Conservation (phyloP, 345 rosid genomes). For the Arabidopsis arenosa region DNA sequence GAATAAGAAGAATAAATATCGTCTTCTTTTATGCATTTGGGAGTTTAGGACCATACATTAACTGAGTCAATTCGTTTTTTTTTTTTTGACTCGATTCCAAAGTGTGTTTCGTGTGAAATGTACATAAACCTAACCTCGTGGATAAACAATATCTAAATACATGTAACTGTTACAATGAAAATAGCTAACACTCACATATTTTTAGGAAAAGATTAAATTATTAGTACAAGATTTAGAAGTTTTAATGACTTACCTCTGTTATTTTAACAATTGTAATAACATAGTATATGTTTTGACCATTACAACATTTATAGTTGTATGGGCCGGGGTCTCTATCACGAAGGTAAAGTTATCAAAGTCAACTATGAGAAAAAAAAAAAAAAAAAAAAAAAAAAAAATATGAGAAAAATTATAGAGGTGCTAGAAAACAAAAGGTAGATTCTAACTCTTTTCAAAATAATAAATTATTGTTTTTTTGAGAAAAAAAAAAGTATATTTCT, state of each 20-base stretch:
- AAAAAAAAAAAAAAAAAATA: slow-evolving; percentile 13
- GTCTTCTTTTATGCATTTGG: slow-evolving; percentile 27
- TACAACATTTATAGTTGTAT: background rate
- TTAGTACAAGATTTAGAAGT: background rate
- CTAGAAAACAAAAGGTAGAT: slow-evolving; percentile 33
- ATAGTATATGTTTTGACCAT: background rate
- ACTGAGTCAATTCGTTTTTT: slow-evolving; percentile 21
- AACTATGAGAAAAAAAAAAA: slow-evolving; percentile 29
- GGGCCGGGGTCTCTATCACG: slow-evolving; percentile 25
- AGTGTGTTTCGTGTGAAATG: background rate
- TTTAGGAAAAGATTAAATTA: background rate
- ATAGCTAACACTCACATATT: background rate
- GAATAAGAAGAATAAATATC: slow-evolving; percentile 2
- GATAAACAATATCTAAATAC: background rate
- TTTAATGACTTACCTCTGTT: background rate
- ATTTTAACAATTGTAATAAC: background rate
- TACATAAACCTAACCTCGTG: slow-evolving; percentile 1
- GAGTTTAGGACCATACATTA: slow-evolving; percentile 32
- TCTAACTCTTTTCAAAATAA: background rate
- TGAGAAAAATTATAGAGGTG: slow-evolving; percentile 21
- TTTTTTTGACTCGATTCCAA: slow-evolving; percentile 28
- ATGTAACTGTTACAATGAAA: background rate
- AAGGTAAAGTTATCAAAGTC: slow-evolving; percentile 35
- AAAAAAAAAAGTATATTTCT: background rate
- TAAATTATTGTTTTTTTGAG: background rate